These are phyloP conservation scores for Phaffomyces thermotolerans DNA, from an alignment of 805 yeast genomes.

Conservation along the genomic window DNA sequence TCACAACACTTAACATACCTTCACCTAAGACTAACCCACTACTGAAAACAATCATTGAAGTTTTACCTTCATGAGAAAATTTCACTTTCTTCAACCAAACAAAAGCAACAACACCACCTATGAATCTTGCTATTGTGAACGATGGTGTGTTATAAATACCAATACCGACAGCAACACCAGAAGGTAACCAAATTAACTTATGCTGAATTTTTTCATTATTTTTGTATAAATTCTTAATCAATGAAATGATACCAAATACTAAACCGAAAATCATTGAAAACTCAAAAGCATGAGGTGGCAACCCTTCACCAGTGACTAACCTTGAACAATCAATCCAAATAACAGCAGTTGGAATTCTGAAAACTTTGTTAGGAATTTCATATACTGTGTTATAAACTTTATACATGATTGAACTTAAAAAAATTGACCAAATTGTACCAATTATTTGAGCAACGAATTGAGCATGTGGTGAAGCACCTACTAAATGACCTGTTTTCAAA, in stretches of 20 bases:
- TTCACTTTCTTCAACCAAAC: slow-evolving; percentile 42
- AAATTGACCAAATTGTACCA: slow-evolving; percentile 80
- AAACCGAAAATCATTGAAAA: slow-evolving; percentile 57
- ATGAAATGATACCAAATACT: slow-evolving; percentile 60
- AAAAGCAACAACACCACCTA: slow-evolving; percentile 74
- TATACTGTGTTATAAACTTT: slow-evolving; percentile 74
- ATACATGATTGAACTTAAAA: slow-evolving; percentile 78
- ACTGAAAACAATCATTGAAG: slow-evolving; percentile 78
- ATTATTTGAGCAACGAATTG: slow-evolving; percentile 87
- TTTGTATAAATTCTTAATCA: slow-evolving; percentile 52
- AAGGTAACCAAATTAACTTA: slow-evolving; percentile 60
- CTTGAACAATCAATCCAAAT: slow-evolving; percentile 97
- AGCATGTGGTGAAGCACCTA: slow-evolving; percentile 89
- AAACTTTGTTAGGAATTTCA: slow-evolving; percentile 73
- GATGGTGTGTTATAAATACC: slow-evolving; percentile 93
- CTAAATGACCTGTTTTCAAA: slow-evolving; percentile 83
- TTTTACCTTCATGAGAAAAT: slow-evolving; percentile 41
- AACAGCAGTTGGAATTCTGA: slow-evolving; percentile 89
- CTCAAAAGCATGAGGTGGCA: slow-evolving; percentile 71
- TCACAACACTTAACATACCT: slow-evolving; percentile 78
- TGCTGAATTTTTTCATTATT: slow-evolving; percentile 29
- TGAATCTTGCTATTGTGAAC: slow-evolving; percentile 85
- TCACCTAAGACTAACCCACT: slow-evolving; percentile 93
- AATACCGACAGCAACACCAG: slow-evolving; percentile 95
- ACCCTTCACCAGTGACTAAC: slow-evolving; percentile 81